phyloP scores from a whole-genome alignment of 2,329 filamentous ascomycete genomes.

The Colletotrichum sp. region DNA sequence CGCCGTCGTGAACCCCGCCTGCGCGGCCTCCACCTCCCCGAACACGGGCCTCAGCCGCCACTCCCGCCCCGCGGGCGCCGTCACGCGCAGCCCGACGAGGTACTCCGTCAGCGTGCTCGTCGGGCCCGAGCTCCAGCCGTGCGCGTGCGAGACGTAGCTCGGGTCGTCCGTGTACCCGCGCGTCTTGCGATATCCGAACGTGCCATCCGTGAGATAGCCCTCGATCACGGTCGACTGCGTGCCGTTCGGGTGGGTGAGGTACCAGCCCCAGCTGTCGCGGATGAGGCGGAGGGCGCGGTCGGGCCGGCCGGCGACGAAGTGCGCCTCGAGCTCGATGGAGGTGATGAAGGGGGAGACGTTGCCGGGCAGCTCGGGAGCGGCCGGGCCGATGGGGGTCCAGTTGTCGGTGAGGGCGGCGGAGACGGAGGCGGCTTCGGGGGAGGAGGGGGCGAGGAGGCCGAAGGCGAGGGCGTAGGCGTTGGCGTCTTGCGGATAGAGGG shows the following conservation, averaged over 20 bases:
- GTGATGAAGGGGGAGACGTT: conserved; percentile 65
- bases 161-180: conserved; percentile 56
- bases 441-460: conserved; percentile 41
- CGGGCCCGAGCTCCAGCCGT: conserved; percentile 55
- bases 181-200: conserved; percentile 60
- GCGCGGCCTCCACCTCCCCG: conserved; percentile 7
- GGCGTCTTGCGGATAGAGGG: conserved; percentile 64
- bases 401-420: conserved; percentile 50
- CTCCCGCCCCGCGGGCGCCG: conserved; percentile 6
- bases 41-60: conserved; percentile 17
- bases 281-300: conserved; percentile 60
- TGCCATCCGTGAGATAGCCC: conserved; percentile 60
- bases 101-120: conserved; percentile 49
- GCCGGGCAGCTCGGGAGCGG: conserved; percentile 59
- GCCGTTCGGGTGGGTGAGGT: conserved; percentile 60
- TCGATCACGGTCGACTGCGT: conserved; percentile 64
- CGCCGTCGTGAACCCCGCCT: conserved; percentile 18
- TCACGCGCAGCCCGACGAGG: conserved; percentile 42
- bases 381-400: conserved; percentile 61
- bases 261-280: conserved; percentile 64
- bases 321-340: conserved; percentile 63
- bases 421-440: conserved; percentile 40
- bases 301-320: conserved; percentile 52
- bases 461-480: conserved; percentile 62
- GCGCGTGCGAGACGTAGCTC: conserved; percentile 52